Evolutionary conservation across 208 protist genomes (phyloP).

Genomic region (Crithidia expoeki): DNA sequence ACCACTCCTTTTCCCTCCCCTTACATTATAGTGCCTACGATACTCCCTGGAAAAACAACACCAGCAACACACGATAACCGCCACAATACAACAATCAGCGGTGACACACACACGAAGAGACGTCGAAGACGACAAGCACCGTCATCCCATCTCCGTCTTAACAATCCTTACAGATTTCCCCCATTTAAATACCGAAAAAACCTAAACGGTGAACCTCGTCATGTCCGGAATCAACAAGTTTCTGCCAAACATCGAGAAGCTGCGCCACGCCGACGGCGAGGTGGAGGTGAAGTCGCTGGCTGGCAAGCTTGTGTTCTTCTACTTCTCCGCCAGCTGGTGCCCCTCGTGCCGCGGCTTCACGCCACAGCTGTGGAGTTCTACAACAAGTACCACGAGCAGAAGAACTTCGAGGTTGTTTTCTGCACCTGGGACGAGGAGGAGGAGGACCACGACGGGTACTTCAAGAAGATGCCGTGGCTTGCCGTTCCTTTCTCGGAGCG

Average conservation of each 20-base stretch:
- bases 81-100: no score
- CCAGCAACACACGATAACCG: no score
- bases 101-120: no score
- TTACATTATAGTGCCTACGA: no score
- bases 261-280: no score
- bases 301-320: slow-evolving; percentile 81
- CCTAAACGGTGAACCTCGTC: no score
- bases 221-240: slow-evolving; percentile 24
- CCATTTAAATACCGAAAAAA: no score
- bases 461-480: slow-evolving; percentile 84
- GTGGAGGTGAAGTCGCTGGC: slow-evolving; percentile 33
- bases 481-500: slow-evolving; percentile 65
- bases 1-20: no score
- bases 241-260: slow-evolving; percentile 7
- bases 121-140: no score
- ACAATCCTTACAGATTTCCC: no score
- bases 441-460: slow-evolving; percentile 72
- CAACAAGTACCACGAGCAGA: slow-evolving; percentile 54
- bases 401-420: slow-evolving; percentile 91
- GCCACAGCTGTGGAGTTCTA: slow-evolving; percentile 88
- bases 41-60: no score
- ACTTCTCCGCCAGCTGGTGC: slow-evolving; percentile 95
- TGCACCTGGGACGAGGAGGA: slow-evolving; percentile 83
- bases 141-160: no score
- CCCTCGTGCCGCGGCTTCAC: slow-evolving; percentile 93